These are phyloP conservation scores for Metschnikowia noctiluminum DNA, from an alignment of 805 yeast genomes.

Conservation along the genomic window DNA sequence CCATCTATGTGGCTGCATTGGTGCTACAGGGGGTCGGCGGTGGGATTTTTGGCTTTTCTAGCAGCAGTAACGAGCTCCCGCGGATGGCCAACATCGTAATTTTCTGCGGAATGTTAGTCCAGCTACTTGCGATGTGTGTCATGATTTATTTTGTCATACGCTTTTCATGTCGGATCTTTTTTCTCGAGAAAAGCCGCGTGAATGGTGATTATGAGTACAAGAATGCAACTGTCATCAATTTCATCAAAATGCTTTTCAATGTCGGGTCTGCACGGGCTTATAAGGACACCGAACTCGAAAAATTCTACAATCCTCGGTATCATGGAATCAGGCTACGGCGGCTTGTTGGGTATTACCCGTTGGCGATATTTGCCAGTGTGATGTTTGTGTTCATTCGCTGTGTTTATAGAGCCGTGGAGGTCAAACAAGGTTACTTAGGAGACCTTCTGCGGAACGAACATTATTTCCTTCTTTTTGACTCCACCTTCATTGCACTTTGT, in stretches of 20 bases:
- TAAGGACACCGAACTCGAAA: slow-evolving; percentile 24
- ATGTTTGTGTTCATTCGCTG: slow-evolving; percentile 29
- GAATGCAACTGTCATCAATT: slow-evolving; percentile 16
- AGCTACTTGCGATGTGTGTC: slow-evolving; percentile 35
- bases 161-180: slow-evolving; percentile 30
- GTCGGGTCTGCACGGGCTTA: slow-evolving; percentile 21
- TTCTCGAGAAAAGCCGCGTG: slow-evolving; percentile 21
- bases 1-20: slow-evolving; percentile 33
- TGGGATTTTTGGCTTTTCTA: slow-evolving; percentile 19
- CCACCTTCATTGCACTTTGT: slow-evolving; percentile 32
- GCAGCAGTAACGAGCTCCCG: slow-evolving; percentile 15
- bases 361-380: slow-evolving; percentile 31
- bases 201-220: slow-evolving; percentile 12
- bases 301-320: slow-evolving; percentile 28
- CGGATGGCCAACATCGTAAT: slow-evolving; percentile 29
- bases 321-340: slow-evolving; percentile 21
- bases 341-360: slow-evolving; percentile 30
- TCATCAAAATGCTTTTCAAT: slow-evolving; percentile 28
- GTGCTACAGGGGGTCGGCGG: slow-evolving; percentile 40
- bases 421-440: slow-evolving; percentile 36
- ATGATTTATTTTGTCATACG: slow-evolving; percentile 30
- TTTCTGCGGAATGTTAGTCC: slow-evolving; percentile 37
- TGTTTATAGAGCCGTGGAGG: slow-evolving; percentile 38
- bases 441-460: slow-evolving; percentile 34
- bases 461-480: slow-evolving; percentile 36